Percentiles rank a stretch among this genome's conserved stretches.
Evolutionary conservation across 2,329 filamentous ascomycete species (phyloP).

Genomic region (Verruconis gallopava): DNA sequence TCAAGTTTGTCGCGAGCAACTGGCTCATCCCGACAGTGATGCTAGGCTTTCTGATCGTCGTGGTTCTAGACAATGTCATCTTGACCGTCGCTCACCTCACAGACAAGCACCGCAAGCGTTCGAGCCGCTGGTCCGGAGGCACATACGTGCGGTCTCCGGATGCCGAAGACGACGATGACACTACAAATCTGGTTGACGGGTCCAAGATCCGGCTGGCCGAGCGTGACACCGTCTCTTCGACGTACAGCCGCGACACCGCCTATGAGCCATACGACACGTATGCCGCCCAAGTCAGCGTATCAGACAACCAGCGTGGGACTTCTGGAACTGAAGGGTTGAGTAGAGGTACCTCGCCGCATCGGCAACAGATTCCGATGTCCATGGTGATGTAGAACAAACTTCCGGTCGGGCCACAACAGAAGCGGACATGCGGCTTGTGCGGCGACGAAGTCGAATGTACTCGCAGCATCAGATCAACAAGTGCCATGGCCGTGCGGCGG

Average conservation of each 20-base stretch:
- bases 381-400: neutral
- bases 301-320: neutral
- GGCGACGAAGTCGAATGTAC: no score
- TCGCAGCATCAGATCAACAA: no score
- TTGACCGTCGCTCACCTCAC: neutral
- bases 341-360: neutral
- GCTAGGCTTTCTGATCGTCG: slow-evolving; percentile 12
- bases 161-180: neutral
- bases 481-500: no score
- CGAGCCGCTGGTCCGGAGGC: neutral
- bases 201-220: neutral
- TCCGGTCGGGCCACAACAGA: no score
- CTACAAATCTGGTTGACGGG: neutral
- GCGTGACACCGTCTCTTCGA: neutral
- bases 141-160: neutral
- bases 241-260: neutral
- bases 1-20: slow-evolving; percentile 16
- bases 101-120: slow-evolving; percentile 1
- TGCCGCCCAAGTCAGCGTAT: neutral
- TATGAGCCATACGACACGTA: neutral
- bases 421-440: no score
- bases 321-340: neutral
- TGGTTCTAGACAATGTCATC: slow-evolving; percentile 6
- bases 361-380: neutral
- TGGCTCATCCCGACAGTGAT: slow-evolving; percentile 18